Percentiles rank a stretch among this genome's conserved stretches.
Conservation (phyloP, 768 basidiomycete genomes). For the Tremella yokohamensis region DNA sequence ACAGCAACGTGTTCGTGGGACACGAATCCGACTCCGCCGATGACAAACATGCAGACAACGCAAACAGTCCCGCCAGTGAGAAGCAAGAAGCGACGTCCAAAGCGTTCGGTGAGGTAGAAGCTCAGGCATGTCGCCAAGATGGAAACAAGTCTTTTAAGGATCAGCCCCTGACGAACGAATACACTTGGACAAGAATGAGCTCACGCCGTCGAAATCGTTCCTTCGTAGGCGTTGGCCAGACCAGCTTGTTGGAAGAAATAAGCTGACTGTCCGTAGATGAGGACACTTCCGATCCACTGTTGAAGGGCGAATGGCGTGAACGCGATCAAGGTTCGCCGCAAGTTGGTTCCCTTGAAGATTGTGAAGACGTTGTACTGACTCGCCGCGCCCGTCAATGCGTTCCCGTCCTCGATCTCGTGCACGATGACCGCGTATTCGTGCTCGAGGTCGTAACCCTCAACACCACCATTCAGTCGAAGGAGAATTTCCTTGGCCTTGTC, state of each 20-base stretch:
- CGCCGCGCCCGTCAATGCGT: neutral
- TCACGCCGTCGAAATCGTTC: too few species aligned
- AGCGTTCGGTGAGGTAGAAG: conserved; percentile 15
- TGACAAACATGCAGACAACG: conserved; percentile 7
- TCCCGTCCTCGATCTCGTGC: conserved; percentile 12
- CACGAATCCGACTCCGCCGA: conserved; percentile 1
- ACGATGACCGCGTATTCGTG: conserved; percentile 18
- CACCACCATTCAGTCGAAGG: conserved; percentile 8
- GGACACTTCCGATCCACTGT: neutral
- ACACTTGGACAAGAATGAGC: neutral
- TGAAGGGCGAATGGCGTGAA: neutral
- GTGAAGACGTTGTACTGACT: conserved; percentile 1
- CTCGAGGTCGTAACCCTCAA: conserved; percentile 19
- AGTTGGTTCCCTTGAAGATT: conserved; percentile 17
- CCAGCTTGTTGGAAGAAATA: conserved; percentile 29
- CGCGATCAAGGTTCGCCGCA: neutral
- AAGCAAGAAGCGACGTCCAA: conserved; percentile 22
- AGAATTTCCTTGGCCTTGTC: conserved; percentile 9
- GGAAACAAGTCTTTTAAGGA: too few species aligned
- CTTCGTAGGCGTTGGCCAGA: conserved; percentile 11
- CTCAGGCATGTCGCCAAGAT: too few species aligned
- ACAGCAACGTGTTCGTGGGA: neutral
- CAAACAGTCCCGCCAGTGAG: conserved; percentile 13
- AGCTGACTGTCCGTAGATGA: conserved; percentile 11
- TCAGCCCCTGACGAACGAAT: conserved; percentile 1